Conservation (phyloP, 306 rosid species). For the Quercus suber region DNA sequence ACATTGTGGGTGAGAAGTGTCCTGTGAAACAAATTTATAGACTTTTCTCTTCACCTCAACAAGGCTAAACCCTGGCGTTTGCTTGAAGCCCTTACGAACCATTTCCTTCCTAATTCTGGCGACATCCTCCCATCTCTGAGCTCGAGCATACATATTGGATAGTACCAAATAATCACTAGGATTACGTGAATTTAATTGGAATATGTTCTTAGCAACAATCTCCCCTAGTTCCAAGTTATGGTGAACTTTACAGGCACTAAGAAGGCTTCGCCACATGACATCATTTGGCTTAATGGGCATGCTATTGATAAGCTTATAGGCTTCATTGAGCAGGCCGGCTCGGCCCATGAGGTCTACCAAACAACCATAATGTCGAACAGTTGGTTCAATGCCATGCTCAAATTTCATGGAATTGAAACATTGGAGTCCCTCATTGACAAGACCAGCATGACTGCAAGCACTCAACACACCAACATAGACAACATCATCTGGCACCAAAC, state of each 20-base stretch:
- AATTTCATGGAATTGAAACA: conserved; percentile 54
- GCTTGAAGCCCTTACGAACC: conserved; percentile 45
- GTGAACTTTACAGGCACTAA: conserved; percentile 74
- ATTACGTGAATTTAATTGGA: conserved; percentile 41
- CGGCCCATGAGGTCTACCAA: conserved; percentile 79
- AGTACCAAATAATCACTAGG: conserved; percentile 66
- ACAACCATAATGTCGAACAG: conserved; percentile 74
- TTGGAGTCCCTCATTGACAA: conserved; percentile 60
- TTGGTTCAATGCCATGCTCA: conserved; percentile 61
- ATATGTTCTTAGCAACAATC: conserved; percentile 51
- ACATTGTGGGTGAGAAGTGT: conserved; percentile 49
- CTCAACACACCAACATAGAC: conserved; percentile 60
- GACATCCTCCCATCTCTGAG: conserved; percentile 57
- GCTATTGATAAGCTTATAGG: conserved; percentile 52
- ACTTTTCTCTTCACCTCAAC: conserved; percentile 66
- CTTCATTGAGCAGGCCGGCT: conserved; percentile 68
- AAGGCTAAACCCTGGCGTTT: conserved; percentile 66
- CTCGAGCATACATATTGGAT: conserved; percentile 69
- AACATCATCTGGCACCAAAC: conserved; percentile 61
- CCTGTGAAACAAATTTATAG: conserved; percentile 75
- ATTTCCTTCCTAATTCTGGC: conserved; percentile 64
- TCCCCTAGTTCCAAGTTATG: conserved; percentile 56
- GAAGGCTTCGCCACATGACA: conserved; percentile 77
- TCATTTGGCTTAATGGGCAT: conserved; percentile 64
- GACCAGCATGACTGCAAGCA: conserved; percentile 79